Percentiles rank a stretch among this genome's conserved stretches.
phyloP scores from a whole-genome alignment of 371 early-diverging fungal species.

The Apophysomyces sp. region DNA sequence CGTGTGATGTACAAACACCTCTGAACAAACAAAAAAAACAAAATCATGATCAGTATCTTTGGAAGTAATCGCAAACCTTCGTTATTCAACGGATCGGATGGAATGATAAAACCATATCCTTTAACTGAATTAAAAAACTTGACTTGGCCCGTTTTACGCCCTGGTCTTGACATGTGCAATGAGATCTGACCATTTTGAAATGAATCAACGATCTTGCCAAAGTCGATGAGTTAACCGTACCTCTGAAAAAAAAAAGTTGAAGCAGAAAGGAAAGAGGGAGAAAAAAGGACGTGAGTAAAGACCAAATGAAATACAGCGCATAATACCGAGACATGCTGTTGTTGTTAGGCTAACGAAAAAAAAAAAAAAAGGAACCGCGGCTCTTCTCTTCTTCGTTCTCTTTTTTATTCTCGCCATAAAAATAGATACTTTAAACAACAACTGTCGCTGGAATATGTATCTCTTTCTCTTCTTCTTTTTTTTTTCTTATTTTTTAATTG shows the following conservation, averaged over 20 bases:
- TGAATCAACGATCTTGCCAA: constrained; percentile 5
- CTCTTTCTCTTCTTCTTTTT: too few species aligned
- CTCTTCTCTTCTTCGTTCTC: background rate
- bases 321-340: constrained; percentile 1
- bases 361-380: background rate
- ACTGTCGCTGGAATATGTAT: too few species aligned
- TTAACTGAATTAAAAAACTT: constrained; percentile 86
- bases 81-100: constrained; percentile 51
- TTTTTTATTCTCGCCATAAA: background rate
- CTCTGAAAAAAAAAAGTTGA: constrained; percentile 7
- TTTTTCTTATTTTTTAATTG: too few species aligned
- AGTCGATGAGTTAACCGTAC: constrained; percentile 7
- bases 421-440: background rate
- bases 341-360: constrained; percentile 3
- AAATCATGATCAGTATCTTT: background rate
- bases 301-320: background rate
- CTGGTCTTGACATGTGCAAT: constrained; percentile 5
- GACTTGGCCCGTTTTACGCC: constrained; percentile 62
- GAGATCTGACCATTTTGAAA: constrained; percentile 21
- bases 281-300: constrained; percentile 1
- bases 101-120: constrained; percentile 84
- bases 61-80: constrained; percentile 51
- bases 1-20: constrained; percentile 87
- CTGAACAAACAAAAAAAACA: background rate
- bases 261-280: constrained; percentile 9